phyloP scores from a whole-genome alignment of 495 filamentous ascomycete species.

The Xylaria flabelliformis region DNA sequence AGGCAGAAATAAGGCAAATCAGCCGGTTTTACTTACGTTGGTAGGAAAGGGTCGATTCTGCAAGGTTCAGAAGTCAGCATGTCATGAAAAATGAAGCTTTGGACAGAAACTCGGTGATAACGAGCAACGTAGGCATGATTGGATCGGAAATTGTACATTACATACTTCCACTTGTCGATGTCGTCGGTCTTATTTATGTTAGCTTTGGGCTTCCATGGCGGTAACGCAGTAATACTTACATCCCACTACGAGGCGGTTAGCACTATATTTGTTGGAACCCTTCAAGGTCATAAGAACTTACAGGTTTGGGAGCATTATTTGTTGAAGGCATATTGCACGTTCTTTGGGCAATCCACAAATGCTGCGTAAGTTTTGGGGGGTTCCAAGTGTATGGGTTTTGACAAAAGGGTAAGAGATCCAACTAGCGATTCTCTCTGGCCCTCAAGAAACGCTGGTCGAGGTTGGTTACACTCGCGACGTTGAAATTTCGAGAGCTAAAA shows the following conservation, averaged over 20 bases:
- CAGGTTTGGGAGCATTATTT: constrained; percentile 25
- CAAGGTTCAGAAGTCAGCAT: constrained; percentile 8
- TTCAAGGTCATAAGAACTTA: constrained; percentile 19
- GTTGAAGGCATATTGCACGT: constrained; percentile 27
- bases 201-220: constrained; percentile 3
- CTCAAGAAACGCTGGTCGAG: background rate
- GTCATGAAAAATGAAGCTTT: background rate
- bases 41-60: constrained; percentile 26
- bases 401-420: background rate
- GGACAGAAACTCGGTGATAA: background rate
- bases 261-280: background rate
- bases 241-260: constrained; percentile 29
- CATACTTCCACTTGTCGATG: constrained; percentile 31
- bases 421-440: background rate
- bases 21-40: constrained; percentile 19
- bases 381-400: background rate
- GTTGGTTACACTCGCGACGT: constrained; percentile 13
- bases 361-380: background rate
- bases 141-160: background rate
- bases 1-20: background rate
- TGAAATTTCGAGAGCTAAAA: constrained; percentile 13
- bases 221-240: constrained; percentile 10
- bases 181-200: constrained; percentile 27
- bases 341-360: background rate
- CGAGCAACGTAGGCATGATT: background rate